Percentiles rank a stretch among this genome's conserved stretches.
Evolutionary conservation across 768 basidiomycete genomes (phyloP).

Genomic region (Collybiopsis luxurians): DNA sequence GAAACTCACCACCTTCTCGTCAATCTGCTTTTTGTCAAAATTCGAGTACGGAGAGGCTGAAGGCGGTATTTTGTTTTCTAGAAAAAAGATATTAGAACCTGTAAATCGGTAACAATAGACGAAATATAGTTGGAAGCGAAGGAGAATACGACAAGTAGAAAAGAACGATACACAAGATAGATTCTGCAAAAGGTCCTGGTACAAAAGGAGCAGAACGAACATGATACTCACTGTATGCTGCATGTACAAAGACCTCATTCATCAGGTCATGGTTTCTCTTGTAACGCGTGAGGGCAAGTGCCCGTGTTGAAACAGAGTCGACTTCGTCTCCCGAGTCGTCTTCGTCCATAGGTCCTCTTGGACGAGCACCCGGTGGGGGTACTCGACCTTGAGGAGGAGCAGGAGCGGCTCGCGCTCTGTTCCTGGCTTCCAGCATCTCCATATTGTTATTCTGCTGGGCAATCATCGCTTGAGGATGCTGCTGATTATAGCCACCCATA

Average conservation of each 20-base stretch:
- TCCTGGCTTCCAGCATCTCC: constrained; percentile 66
- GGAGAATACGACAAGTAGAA: not conserved
- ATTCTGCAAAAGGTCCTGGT: too few species aligned
- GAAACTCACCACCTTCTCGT: constrained; percentile 50
- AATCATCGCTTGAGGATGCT: constrained; percentile 61
- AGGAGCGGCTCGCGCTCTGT: constrained; percentile 47
- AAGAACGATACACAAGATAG: constrained; percentile 8
- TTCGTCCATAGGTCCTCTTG: not conserved
- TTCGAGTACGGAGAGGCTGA: constrained; percentile 52
- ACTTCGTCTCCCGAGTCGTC: constrained; percentile 43
- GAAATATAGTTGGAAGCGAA: not conserved
- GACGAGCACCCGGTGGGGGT: constrained; percentile 1
- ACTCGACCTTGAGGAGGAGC: not conserved
- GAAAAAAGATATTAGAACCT: too few species aligned
- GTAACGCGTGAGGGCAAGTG: constrained; percentile 70
- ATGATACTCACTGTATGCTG: constrained; percentile 62
- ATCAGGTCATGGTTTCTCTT: constrained; percentile 81
- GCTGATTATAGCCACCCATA: constrained; percentile 27
- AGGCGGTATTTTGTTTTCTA: constrained; percentile 39
- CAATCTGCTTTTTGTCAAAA: constrained; percentile 57
- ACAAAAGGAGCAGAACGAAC: too few species aligned
- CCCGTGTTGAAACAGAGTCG: constrained; percentile 70
- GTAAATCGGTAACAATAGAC: too few species aligned
- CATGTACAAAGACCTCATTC: constrained; percentile 77
- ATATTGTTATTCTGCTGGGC: constrained; percentile 71